Evolutionary conservation across 2,329 filamentous ascomycete genomes (phyloP).

Genomic region (Fusarium sp.): DNA sequence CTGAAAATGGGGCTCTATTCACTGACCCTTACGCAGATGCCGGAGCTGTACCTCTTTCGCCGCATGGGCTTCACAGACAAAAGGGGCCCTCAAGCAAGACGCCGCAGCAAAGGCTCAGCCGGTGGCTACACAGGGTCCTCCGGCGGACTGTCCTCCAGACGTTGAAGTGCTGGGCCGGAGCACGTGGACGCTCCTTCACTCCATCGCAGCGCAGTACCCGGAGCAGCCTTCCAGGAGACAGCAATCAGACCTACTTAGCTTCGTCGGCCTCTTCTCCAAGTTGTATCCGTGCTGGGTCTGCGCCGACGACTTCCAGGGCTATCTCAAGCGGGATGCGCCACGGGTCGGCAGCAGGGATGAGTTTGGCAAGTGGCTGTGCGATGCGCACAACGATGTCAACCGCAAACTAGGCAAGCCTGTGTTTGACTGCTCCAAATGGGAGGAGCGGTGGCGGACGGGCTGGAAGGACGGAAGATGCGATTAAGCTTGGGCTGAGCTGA

Average conservation of each 20-base stretch:
- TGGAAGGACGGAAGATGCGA: slow-evolving; percentile 77
- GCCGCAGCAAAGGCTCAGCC: slow-evolving; percentile 48
- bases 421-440: slow-evolving; percentile 91
- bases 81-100: slow-evolving; percentile 50
- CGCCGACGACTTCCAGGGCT: slow-evolving; percentile 87
- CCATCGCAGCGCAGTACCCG: slow-evolving; percentile 89
- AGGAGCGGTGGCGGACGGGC: slow-evolving; percentile 93
- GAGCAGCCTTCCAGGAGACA: slow-evolving; percentile 70
- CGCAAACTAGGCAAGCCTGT: slow-evolving; percentile 86
- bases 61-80: slow-evolving; percentile 63
- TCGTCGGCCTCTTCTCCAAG: slow-evolving; percentile 82
- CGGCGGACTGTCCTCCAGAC: slow-evolving; percentile 84
- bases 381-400: slow-evolving; percentile 89
- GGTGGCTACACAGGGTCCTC: slow-evolving; percentile 49
- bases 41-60: slow-evolving; percentile 48
- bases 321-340: slow-evolving; percentile 78
- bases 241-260: slow-evolving; percentile 78
- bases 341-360: slow-evolving; percentile 67
- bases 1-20: slow-evolving; percentile 17
- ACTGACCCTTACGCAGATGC: slow-evolving; percentile 43
- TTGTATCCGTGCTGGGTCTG: slow-evolving; percentile 97
- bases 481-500: slow-evolving; percentile 46
- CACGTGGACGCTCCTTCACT: slow-evolving; percentile 94
- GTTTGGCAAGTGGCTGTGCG: slow-evolving; percentile 84
- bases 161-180: slow-evolving; percentile 86